Conservation (phyloP, 139 green algal species). For the Trebouxia sp. region DNA sequence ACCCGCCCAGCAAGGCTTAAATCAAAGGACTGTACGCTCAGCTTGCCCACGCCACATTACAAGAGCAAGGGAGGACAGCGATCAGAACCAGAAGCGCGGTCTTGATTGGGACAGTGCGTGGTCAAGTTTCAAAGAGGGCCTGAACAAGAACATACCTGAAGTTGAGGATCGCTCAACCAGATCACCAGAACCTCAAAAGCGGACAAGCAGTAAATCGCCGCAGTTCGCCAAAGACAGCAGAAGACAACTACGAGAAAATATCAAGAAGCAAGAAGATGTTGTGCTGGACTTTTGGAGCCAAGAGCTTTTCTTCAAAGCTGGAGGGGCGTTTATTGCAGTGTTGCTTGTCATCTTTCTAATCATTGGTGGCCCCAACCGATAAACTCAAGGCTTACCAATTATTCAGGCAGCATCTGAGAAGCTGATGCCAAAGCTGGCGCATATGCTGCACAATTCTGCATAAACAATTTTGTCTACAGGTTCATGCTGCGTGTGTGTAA, state of each 20-base stretch:
- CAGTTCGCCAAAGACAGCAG: conserved; percentile 21
- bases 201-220: not conserved
- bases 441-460: too few relatives aligned
- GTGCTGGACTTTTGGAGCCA: conserved; percentile 18
- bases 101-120: conserved; percentile 8
- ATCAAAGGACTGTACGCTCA: too few relatives aligned
- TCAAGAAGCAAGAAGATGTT: conserved; percentile 5
- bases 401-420: too few relatives aligned
- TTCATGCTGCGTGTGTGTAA: too few relatives aligned
- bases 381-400: too few relatives aligned
- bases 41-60: too few relatives aligned
- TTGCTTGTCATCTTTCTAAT: conserved; percentile 14
- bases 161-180: not conserved
- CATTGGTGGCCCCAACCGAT: not conserved
- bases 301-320: conserved; percentile 16
- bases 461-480: too few relatives aligned
- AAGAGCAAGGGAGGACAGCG: too few relatives aligned
- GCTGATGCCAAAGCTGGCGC: too few relatives aligned
- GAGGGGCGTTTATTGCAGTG: conserved; percentile 12
- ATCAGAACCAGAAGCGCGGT: not conserved
- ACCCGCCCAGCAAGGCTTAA: too few relatives aligned
- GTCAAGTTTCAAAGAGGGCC: conserved; percentile 13
- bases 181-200: not conserved
- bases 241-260: conserved; percentile 2
- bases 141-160: conserved; percentile 10